These are phyloP conservation scores for Mucor indicus DNA, from an alignment of 371 early-diverging fungal species.

Conservation along the genomic window DNA sequence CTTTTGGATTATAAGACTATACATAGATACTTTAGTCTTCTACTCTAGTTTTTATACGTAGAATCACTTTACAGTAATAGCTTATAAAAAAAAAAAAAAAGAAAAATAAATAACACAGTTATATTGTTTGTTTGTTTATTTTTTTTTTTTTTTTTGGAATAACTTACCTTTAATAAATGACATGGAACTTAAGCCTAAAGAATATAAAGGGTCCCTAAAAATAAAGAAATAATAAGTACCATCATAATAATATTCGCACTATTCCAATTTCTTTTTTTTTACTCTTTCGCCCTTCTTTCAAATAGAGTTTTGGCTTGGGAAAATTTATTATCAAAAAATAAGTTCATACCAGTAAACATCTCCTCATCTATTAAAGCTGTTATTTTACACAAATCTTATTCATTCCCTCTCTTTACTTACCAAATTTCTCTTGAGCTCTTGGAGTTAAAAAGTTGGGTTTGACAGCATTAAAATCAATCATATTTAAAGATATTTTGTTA, in stretches of 20 bases:
- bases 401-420: constrained; percentile 16
- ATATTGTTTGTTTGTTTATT: too few relatives aligned
- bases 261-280: constrained; percentile 3
- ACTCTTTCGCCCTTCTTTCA: constrained; percentile 31
- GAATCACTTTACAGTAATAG: constrained; percentile 18
- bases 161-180: constrained; percentile 46
- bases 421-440: constrained; percentile 40
- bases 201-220: constrained; percentile 38
- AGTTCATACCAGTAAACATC: constrained; percentile 45
- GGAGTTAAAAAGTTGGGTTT: constrained; percentile 38
- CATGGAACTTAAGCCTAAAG: constrained; percentile 40
- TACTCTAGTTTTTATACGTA: too few relatives aligned
- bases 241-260: too few relatives aligned
- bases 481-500: constrained; percentile 7
- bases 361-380: constrained; percentile 34
- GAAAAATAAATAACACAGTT: too few relatives aligned
- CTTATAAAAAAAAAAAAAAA: too few relatives aligned
- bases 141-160: too few relatives aligned
- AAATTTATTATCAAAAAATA: constrained; percentile 58
- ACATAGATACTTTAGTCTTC: too few relatives aligned
- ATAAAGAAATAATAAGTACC: not conserved
- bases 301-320: constrained; percentile 40
- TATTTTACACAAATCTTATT: not conserved
- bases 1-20: constrained; percentile 52
- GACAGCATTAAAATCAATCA: constrained; percentile 20